Conservation (phyloP, 148 eudicot species). For the Camellia japonica region DNA sequence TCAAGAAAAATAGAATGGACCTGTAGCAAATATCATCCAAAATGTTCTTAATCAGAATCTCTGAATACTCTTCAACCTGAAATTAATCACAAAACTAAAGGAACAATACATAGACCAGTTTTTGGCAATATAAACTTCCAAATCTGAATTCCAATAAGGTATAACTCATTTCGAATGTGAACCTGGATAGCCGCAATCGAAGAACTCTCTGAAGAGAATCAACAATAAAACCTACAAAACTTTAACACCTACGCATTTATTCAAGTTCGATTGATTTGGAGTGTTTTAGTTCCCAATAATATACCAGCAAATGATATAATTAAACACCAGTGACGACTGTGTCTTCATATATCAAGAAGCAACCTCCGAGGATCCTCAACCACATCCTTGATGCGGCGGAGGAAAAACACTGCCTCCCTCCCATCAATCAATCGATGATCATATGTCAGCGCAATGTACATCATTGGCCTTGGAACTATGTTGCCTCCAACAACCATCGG, state of each 20-base stretch:
- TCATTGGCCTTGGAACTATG: slow-evolving; percentile 83
- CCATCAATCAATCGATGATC: slow-evolving; percentile 95
- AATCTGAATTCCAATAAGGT: neutral
- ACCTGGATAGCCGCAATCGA: slow-evolving; percentile 10
- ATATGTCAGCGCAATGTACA: slow-evolving; percentile 89
- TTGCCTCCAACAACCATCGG: slow-evolving; percentile 61
- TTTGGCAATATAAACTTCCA: slow-evolving; percentile 11
- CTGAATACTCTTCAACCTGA: neutral
- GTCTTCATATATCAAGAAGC: slow-evolving; percentile 66
- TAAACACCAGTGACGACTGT: slow-evolving; percentile 2
- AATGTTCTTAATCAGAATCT: slow-evolving; percentile 1
- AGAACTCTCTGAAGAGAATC: slow-evolving; percentile 9
- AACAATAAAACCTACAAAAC: neutral
- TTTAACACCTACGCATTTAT: slow-evolving; percentile 13
- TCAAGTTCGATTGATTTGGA: neutral
- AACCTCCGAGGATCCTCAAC: slow-evolving; percentile 93
- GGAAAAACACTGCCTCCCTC: slow-evolving; percentile 91
- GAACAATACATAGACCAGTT: neutral
- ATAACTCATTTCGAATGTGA: slow-evolving; percentile 6
- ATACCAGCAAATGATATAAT: slow-evolving; percentile 12
- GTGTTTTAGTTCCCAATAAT: neutral
- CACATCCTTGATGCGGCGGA: slow-evolving; percentile 87
- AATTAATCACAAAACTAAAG: neutral
- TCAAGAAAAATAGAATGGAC: neutral
- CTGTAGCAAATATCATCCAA: neutral